Conservation (phyloP, 2,329 filamentous ascomycete genomes). For the Periconia sp. region DNA sequence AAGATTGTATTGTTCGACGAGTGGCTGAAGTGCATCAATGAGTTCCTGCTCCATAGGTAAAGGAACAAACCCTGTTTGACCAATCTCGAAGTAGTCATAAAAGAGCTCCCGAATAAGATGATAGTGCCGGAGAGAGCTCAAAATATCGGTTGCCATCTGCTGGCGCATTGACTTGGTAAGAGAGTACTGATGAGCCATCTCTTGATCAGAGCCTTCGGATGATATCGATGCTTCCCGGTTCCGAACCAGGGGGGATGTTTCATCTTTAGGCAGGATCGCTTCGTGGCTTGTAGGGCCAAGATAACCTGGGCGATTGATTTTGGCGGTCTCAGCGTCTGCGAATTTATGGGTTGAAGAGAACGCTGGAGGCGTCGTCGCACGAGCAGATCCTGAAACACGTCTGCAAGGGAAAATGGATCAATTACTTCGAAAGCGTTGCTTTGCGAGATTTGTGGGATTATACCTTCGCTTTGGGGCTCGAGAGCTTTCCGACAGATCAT, state of each 20-base stretch:
- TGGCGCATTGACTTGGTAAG: conserved; percentile 38
- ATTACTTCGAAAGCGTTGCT: no score
- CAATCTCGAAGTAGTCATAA: conserved; percentile 27
- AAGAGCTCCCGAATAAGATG: conserved; percentile 31
- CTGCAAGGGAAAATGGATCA: no score
- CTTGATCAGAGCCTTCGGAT: conserved; percentile 33
- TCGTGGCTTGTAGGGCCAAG: conserved; percentile 42
- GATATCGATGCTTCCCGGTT: conserved; percentile 29
- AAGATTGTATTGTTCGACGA: conserved; percentile 40
- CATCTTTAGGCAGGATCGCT: conserved; percentile 35
- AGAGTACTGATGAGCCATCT: conserved; percentile 36
- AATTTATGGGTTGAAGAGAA: conserved; percentile 27
- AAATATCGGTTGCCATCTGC: conserved; percentile 34
- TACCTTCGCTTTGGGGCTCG: no score
- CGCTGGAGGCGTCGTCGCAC: no score
- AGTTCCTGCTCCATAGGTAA: conserved; percentile 43
- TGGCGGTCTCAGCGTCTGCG: conserved; percentile 39
- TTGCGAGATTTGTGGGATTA: no score
- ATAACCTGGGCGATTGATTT: conserved; percentile 40
- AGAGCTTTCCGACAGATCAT: no score
- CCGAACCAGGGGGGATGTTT: conserved; percentile 19
- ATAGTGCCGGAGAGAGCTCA: conserved; percentile 36
- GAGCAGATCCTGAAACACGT: no score
- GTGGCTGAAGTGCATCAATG: conserved; percentile 34
- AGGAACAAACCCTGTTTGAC: conserved; percentile 44